phyloP scores from a whole-genome alignment of 192 early-diverging fungal species.

The Backusella westeae region DNA sequence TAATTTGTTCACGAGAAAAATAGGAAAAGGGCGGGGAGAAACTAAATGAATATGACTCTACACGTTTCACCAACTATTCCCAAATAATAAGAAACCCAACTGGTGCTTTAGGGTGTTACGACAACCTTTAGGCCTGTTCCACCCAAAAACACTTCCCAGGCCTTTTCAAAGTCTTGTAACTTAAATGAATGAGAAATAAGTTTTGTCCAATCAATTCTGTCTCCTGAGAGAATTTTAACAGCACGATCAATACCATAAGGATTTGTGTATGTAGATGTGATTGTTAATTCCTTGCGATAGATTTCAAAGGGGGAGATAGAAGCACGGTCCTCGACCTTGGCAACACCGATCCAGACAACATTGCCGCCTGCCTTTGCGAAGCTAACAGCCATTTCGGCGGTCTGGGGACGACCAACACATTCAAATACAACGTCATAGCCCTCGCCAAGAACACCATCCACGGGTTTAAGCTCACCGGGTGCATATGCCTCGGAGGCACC shows the following conservation, averaged over 20 bases:
- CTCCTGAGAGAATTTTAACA: constrained; percentile 41
- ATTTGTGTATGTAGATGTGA: constrained; percentile 53
- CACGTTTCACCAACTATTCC: too few relatives aligned
- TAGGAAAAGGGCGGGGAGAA: too few relatives aligned
- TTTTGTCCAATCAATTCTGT: constrained; percentile 39
- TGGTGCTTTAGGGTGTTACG: constrained; percentile 35
- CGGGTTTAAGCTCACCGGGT: constrained; percentile 20
- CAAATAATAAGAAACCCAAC: too few relatives aligned
- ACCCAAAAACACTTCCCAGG: constrained; percentile 42
- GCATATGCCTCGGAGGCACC: constrained; percentile 22
- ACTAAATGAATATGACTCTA: too few relatives aligned
- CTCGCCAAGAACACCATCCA: constrained; percentile 28
- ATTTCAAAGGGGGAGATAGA: constrained; percentile 47
- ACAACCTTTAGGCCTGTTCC: constrained; percentile 46
- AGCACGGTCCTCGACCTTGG: constrained; percentile 39
- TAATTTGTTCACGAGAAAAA: too few relatives aligned
- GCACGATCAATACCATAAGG: constrained; percentile 50
- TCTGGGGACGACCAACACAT: constrained; percentile 47
- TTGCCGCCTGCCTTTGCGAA: constrained; percentile 45
- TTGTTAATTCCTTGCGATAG: constrained; percentile 49
- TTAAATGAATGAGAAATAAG: constrained; percentile 45
- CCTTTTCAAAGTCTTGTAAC: constrained; percentile 44
- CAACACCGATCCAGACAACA: constrained; percentile 53
- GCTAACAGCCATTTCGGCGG: constrained; percentile 38
- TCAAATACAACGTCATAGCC: constrained; percentile 51